Percentiles rank a stretch among this genome's conserved stretches.
These are phyloP conservation scores for Crataegus laevigata DNA, from an alignment of 306 rosid species.

Conservation along the genomic window DNA sequence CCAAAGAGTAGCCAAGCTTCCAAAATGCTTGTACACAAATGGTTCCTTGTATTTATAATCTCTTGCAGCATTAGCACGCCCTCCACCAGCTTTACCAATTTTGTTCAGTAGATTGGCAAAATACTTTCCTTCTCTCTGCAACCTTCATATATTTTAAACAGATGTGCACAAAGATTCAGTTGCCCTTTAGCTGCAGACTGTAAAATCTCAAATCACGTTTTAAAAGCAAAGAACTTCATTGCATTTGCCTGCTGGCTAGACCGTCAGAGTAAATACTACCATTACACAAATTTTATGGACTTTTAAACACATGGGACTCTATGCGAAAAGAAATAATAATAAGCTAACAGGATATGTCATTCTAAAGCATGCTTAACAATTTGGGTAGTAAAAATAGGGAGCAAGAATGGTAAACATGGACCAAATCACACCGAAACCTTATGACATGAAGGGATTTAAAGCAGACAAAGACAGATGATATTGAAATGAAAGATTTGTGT, in stretches of 20 bases:
- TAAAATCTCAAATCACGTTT: background rate
- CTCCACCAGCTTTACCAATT: constrained; percentile 69
- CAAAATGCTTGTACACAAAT: constrained; percentile 85
- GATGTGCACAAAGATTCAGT: background rate
- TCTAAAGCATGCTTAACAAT: background rate
- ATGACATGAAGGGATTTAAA: background rate
- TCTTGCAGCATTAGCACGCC: constrained; percentile 43
- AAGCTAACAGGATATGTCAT: background rate
- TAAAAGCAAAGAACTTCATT: background rate
- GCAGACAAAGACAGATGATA: background rate
- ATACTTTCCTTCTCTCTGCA: constrained; percentile 96
- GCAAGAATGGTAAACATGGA: background rate
- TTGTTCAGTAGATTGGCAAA: constrained; percentile 54
- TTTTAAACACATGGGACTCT: no score
- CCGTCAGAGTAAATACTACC: background rate
- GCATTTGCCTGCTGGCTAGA: background rate
- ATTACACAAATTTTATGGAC: background rate
- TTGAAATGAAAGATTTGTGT: background rate
- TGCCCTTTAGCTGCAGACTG: background rate
- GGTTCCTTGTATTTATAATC: constrained; percentile 52
- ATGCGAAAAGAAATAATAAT: no score
- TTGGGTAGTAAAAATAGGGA: background rate
- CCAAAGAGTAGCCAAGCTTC: constrained; percentile 94
- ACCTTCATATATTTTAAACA: constrained; percentile 42
- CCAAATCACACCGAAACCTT: background rate